Conservation (phyloP, 2,329 filamentous ascomycete species). For the Pseudogymnoascus sp. region DNA sequence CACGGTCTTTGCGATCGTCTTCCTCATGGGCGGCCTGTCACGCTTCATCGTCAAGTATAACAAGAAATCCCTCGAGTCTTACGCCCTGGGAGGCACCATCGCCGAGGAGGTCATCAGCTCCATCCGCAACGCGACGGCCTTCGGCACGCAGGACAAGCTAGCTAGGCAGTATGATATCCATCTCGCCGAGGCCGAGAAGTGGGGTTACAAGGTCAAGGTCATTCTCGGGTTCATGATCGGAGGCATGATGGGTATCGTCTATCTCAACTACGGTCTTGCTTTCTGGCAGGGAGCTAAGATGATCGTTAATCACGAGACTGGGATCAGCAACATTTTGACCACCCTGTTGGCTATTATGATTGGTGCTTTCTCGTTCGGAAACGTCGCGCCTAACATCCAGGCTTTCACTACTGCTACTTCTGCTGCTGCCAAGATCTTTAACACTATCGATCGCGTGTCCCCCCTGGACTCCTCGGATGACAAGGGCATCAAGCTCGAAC, state of each 20-base stretch:
- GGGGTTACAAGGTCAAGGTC: slow-evolving; percentile 68
- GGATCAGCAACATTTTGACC: slow-evolving; percentile 66
- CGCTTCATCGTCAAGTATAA: slow-evolving; percentile 72
- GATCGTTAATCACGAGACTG: slow-evolving; percentile 56
- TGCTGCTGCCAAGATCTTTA: slow-evolving; percentile 85
- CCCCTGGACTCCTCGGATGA: slow-evolving; percentile 71
- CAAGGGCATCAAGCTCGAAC: slow-evolving; percentile 63
- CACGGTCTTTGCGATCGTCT: slow-evolving; percentile 70
- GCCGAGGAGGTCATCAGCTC: slow-evolving; percentile 94
- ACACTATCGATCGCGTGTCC: slow-evolving; percentile 81
- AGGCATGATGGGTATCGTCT: slow-evolving; percentile 74
- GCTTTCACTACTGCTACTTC: slow-evolving; percentile 78
- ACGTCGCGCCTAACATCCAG: slow-evolving; percentile 76
- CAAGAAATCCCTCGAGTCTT: slow-evolving; percentile 68
- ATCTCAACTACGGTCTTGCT: slow-evolving; percentile 76
- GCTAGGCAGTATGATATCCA: slow-evolving; percentile 76
- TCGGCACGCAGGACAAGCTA: slow-evolving; percentile 88
- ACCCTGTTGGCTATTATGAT: slow-evolving; percentile 90
- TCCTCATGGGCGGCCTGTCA: slow-evolving; percentile 67
- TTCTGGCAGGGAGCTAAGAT: slow-evolving; percentile 84
- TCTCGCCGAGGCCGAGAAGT: slow-evolving; percentile 63
- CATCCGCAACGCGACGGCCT: slow-evolving; percentile 84
- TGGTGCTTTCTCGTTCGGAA: slow-evolving; percentile 83
- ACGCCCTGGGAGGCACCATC: slow-evolving; percentile 76
- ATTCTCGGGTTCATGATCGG: slow-evolving; percentile 72